A percentile compares a stretch with the other conserved stretches of the same genome.
phyloP scores from a whole-genome alignment of 1,284 basidiomycete species.

The Earliella scabrosa region DNA sequence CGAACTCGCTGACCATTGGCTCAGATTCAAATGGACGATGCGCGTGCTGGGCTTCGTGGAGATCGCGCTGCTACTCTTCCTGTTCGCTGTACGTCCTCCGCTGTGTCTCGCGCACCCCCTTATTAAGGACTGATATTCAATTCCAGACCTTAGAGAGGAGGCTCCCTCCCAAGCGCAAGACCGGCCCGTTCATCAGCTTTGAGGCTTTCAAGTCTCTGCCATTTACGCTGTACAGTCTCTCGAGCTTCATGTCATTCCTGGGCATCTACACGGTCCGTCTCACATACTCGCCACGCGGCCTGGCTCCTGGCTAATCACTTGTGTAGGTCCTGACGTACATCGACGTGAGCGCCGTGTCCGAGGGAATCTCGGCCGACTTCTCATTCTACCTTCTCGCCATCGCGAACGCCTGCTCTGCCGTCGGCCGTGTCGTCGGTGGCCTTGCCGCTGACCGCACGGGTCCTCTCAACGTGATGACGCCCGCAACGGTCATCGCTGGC shows the following conservation, averaged over 20 bases:
- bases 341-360: constrained; percentile 43
- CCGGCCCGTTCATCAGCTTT: constrained; percentile 55
- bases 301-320: background rate
- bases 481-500: constrained; percentile 51
- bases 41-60: constrained; percentile 60
- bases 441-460: constrained; percentile 47
- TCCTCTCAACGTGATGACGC: constrained; percentile 58
- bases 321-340: constrained; percentile 52
- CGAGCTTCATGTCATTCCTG: constrained; percentile 53
- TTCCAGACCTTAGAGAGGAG: constrained; percentile 50
- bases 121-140: constrained; percentile 26
- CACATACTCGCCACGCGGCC: background rate
- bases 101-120: constrained; percentile 22
- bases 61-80: constrained; percentile 43
- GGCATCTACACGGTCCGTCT: constrained; percentile 56
- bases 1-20: background rate
- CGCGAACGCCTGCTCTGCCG: constrained; percentile 45
- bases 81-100: constrained; percentile 42
- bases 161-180: constrained; percentile 49
- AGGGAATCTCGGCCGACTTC: constrained; percentile 41
- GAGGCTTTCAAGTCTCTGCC: constrained; percentile 50
- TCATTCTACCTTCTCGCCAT: constrained; percentile 52
- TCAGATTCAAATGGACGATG: constrained; percentile 66
- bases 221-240: constrained; percentile 48
- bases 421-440: constrained; percentile 47